phyloP scores from a whole-genome alignment of 169 alveolate species.

The Eimeria maxima region DNA sequence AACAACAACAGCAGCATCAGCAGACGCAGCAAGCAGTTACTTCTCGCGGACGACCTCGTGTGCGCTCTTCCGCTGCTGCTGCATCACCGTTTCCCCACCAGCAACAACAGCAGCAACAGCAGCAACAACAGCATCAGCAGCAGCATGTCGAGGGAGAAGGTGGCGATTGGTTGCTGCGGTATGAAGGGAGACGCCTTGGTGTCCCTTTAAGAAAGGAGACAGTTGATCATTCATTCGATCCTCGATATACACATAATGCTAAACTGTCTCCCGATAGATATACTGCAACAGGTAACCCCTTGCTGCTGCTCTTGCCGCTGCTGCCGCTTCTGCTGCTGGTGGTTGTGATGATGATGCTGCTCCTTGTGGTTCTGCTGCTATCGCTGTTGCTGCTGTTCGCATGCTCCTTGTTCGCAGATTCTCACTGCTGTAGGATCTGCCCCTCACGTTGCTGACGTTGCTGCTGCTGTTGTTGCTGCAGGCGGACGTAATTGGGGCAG shows the following conservation, averaged over 20 bases:
- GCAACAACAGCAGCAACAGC: not conserved
- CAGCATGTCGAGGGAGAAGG: not conserved
- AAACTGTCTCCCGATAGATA: constrained; percentile 51
- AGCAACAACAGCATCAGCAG: constrained; percentile 28
- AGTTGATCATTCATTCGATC: constrained; percentile 62
- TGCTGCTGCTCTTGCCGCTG: not conserved
- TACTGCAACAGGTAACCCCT: not conserved
- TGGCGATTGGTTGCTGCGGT: not conserved
- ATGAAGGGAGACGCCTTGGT: constrained; percentile 69
- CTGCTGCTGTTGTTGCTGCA: not conserved
- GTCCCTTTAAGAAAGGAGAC: constrained; percentile 1
- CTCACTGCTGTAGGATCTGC: not conserved
- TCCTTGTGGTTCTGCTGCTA: too few species aligned
- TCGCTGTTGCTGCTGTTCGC: too few species aligned
- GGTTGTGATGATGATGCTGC: not conserved
- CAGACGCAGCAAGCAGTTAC: not conserved
- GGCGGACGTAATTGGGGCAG: constrained; percentile 34
- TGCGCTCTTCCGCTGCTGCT: not conserved
- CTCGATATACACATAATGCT: constrained; percentile 51
- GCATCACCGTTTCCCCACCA: too few species aligned
- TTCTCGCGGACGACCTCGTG: constrained; percentile 15
- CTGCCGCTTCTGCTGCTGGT: not conserved
- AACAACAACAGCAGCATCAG: constrained; percentile 19
- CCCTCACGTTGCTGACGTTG: not conserved
- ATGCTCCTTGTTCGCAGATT: too few species aligned